phyloP scores from a whole-genome alignment of 257 asterid species.

The Linaria vulgaris region DNA sequence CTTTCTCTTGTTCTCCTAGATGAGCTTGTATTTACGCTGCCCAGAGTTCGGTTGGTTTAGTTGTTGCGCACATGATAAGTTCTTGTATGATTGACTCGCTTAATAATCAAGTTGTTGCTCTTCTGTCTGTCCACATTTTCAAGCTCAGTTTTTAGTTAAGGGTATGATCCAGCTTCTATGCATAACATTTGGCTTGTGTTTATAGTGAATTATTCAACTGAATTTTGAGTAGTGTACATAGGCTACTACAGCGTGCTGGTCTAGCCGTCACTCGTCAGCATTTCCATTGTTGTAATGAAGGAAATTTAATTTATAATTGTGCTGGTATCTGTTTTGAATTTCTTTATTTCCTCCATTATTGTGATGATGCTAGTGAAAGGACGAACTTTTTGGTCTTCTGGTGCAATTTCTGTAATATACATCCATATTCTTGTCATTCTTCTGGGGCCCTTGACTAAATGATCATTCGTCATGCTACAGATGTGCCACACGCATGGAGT shows the following conservation, averaged over 20 bases:
- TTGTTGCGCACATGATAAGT: too few relatives aligned
- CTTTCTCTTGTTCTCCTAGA: not conserved
- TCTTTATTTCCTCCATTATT: constrained; percentile 1
- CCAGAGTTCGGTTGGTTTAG: not conserved
- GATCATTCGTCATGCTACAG: constrained; percentile 35
- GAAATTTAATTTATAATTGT: not conserved
- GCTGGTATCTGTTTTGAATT: not conserved
- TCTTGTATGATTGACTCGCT: not conserved
- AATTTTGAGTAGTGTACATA: not conserved
- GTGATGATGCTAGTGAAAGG: constrained; percentile 14
- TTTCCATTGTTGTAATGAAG: too few relatives aligned
- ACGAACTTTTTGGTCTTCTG: constrained; percentile 1
- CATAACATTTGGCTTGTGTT: not conserved
- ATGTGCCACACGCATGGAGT: constrained; percentile 73
- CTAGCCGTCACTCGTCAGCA: too few relatives aligned
- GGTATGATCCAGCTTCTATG: not conserved
- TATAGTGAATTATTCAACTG: constrained; percentile 13
- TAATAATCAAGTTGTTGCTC: not conserved
- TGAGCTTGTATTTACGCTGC: not conserved
- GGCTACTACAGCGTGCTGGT: not conserved
- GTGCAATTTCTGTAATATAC: not conserved
- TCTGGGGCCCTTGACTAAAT: constrained; percentile 1
- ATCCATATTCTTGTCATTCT: not conserved
- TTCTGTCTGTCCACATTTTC: not conserved
- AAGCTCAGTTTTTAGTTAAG: not conserved